These are phyloP conservation scores for Lathyrus aphaca DNA, from an alignment of 306 rosid genomes.

Conservation along the genomic window DNA sequence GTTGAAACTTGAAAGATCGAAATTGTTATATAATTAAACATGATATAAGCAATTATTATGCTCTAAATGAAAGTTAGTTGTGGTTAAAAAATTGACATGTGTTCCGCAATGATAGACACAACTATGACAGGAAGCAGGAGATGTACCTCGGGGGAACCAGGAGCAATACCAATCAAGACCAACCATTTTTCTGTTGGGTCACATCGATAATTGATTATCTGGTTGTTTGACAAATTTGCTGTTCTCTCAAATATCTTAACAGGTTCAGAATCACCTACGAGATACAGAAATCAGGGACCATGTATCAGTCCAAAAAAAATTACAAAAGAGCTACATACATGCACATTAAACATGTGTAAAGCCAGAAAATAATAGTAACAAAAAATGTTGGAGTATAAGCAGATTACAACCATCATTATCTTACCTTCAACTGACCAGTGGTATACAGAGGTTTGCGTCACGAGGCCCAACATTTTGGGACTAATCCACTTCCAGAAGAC, in stretches of 20 bases:
- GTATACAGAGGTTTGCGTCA: conserved; percentile 87
- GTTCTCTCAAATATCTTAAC: conserved; percentile 95
- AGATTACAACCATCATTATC: conserved; percentile 19
- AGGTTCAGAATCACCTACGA: conserved; percentile 91
- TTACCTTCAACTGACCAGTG: conserved; percentile 99
- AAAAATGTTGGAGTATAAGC: conserved; percentile 8
- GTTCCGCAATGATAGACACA: conserved; percentile 11
- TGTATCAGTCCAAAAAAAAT: conserved; percentile 29
- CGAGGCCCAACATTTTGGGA: conserved; percentile 87
- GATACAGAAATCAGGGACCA: conserved; percentile 37
- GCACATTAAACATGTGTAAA: conserved; percentile 19
- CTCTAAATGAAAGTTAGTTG: conserved; percentile 19
- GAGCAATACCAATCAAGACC: conserved; percentile 99
- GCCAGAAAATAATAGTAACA: conserved; percentile 4
- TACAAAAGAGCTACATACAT: conserved; percentile 31
- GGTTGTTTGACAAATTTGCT: conserved; percentile 87
- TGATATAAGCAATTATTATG: background rate
- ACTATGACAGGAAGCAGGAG: conserved; percentile 36
- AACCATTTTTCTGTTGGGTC: conserved; percentile 98
- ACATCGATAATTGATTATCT: conserved; percentile 94
- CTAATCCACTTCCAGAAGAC: conserved; percentile 99
- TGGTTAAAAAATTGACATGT: conserved; percentile 22
- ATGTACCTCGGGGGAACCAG: conserved; percentile 95
- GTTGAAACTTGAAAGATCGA: conserved; percentile 10
- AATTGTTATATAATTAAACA: background rate